These are phyloP conservation scores for Arthrobotrys sphaeroides DNA, from an alignment of 2,329 filamentous ascomycete genomes.

Conservation along the genomic window DNA sequence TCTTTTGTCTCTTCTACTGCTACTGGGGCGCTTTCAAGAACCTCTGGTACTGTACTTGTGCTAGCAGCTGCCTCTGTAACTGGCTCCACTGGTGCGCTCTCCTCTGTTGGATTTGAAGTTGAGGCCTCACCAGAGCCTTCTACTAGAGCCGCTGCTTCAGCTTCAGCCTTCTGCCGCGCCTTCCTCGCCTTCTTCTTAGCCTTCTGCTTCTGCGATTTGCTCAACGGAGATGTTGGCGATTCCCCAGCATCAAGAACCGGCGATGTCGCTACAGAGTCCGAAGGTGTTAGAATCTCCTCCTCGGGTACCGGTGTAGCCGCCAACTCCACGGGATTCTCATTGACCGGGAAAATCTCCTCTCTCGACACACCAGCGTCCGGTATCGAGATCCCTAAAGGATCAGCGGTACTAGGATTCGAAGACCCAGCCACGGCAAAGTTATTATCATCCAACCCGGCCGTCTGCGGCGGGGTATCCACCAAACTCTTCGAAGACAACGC, in stretches of 20 bases:
- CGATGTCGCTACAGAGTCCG: conserved; percentile 13
- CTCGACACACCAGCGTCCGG: conserved; percentile 31
- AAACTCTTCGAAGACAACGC: conserved; percentile 39
- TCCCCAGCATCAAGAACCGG: conserved; percentile 1
- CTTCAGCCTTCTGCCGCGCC: conserved; percentile 31
- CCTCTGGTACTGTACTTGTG: conserved; percentile 27
- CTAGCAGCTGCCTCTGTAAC: neutral
- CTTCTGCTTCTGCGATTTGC: conserved; percentile 38
- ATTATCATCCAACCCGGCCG: conserved; percentile 28
- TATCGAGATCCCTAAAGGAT: conserved; percentile 49
- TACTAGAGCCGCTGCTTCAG: conserved; percentile 17
- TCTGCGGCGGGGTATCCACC: conserved; percentile 49
- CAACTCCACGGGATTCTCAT: conserved; percentile 9
- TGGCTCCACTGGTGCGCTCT: neutral
- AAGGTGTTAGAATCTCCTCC: neutral
- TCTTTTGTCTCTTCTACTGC: conserved; percentile 19
- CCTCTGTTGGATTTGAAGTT: conserved; percentile 4
- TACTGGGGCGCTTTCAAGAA: neutral
- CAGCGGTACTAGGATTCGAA: neutral
- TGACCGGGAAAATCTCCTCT: conserved; percentile 24
- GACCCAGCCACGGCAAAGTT: conserved; percentile 27
- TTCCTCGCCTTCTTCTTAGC: conserved; percentile 42
- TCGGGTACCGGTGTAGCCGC: conserved; percentile 5
- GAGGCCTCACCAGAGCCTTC: neutral
- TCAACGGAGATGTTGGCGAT: conserved; percentile 18